Evolutionary conservation across 179 eudicot species (phyloP).

Genomic region (Vitellaria paradoxa): DNA sequence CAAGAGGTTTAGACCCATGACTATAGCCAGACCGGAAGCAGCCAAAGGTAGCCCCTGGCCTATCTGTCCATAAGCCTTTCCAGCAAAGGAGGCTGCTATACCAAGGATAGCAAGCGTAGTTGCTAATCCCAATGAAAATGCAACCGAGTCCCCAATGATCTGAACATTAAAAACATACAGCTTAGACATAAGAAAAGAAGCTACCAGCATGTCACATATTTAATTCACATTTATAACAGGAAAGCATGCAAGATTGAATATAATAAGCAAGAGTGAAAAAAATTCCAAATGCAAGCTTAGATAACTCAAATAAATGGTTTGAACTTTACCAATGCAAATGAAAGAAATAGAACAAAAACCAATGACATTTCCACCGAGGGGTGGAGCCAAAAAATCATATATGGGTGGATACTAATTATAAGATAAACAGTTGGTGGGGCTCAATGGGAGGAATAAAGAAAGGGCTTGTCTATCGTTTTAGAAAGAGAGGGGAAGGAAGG

Average conservation of each 20-base stretch:
- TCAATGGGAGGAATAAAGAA: too few relatives aligned
- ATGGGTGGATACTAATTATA: too few relatives aligned
- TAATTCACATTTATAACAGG: background rate
- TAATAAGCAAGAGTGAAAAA: background rate
- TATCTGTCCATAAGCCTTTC: slow-evolving; percentile 94
- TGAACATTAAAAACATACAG: slow-evolving; percentile 22
- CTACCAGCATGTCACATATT: background rate
- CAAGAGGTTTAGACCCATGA: slow-evolving; percentile 92
- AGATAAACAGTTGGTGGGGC: too few relatives aligned
- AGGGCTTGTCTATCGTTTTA: too few relatives aligned
- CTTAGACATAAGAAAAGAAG: background rate
- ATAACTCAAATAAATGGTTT: background rate
- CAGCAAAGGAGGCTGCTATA: slow-evolving; percentile 92
- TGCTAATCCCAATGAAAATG: slow-evolving; percentile 93
- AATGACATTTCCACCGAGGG: background rate
- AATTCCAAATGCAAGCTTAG: background rate
- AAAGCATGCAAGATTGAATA: background rate
- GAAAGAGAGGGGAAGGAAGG: too few relatives aligned
- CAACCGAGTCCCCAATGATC: slow-evolving; percentile 79
- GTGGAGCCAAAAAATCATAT: too few relatives aligned
- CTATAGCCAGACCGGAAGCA: slow-evolving; percentile 79
- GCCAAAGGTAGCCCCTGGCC: slow-evolving; percentile 92
- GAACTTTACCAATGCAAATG: background rate
- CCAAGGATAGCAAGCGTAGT: slow-evolving; percentile 92
- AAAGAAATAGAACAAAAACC: background rate